Base-by-base conservation (phyloP, 352 stramenopile species). In the Phytophthora sojae region DNA sequence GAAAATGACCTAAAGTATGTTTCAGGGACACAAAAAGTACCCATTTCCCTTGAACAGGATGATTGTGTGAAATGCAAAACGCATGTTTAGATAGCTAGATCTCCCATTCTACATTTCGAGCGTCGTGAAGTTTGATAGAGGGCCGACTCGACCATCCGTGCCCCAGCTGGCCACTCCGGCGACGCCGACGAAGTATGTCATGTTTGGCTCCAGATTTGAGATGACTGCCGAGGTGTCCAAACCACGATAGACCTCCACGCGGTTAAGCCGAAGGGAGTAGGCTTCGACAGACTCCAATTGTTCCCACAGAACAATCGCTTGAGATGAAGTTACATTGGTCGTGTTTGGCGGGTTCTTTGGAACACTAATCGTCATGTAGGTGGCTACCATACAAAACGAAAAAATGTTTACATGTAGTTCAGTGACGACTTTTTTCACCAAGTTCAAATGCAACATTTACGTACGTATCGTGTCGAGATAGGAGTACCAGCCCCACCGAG, bases 131-230 rank as follows among this genome's bases (percentile, higher is more conserved):
- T 96, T 96, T 39, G 73, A 66, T 58, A 76, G 59, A 21, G 85
- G 82, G 12, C 88, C 77, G 23, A 81, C 67, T 57, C 72, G 67
- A 30, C 88, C 87, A 61, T 93, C 70, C 0, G 77, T 91, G 11
- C 88, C 88, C 77, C 83, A 91, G 21, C 64, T 75, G 1, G 81
- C 84, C 23, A 96, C 76, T 9, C 82, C 88, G 4, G 84, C 85
- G n/a, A 96, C 82, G 3, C 74, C 77, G 23, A 91, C 42, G 32
- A 91, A 96, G 61, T 94, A 96, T 6, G 85, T 96, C 30, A 86
- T 67, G 47, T 92, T 94, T 2, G 84, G 70, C 64, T 86, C 37
- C 2, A 96, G 60, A 9, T 76, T 76, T 0, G 67, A 52, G 54
- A 96, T 60, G 1, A 69, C 8, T 0, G 83, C 69, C n/a, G 59